phyloP scores from a whole-genome alignment of 805 yeast species.

The Pichia membranifaciens region DNA sequence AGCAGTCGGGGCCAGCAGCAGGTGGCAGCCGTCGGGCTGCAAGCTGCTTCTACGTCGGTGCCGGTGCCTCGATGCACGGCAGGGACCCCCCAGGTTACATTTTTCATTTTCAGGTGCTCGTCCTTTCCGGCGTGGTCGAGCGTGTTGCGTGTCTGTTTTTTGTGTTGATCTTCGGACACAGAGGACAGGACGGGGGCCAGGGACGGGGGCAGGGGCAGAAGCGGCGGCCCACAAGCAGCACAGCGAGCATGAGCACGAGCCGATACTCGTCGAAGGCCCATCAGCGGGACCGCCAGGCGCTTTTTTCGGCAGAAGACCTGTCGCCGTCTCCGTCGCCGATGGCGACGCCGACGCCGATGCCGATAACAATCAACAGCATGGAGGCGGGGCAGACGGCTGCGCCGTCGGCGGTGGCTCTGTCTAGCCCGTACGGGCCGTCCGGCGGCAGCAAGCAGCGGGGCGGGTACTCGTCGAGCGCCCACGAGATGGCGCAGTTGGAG shows the following conservation, averaged over 20 bases:
- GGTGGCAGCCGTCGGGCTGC: too few relatives aligned
- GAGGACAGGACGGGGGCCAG: not conserved
- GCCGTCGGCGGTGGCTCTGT: not conserved
- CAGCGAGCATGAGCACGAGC: slow-evolving; percentile 17
- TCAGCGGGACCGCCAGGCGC: slow-evolving; percentile 9
- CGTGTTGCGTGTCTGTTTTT: not conserved
- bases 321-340: slow-evolving; percentile 6
- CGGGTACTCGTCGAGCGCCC: slow-evolving; percentile 41
- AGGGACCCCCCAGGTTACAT: too few relatives aligned
- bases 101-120: too few relatives aligned
- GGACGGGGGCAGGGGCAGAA: too few relatives aligned
- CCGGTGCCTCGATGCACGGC: too few relatives aligned
- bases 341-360: slow-evolving; percentile 17
- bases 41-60: too few relatives aligned
- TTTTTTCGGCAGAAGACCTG: slow-evolving; percentile 10
- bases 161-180: not conserved
- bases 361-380: slow-evolving; percentile 16
- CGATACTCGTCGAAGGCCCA: slow-evolving; percentile 12
- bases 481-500: slow-evolving; percentile 54
- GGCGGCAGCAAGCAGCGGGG: slow-evolving; percentile 14
- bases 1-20: too few relatives aligned
- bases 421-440: slow-evolving; percentile 10
- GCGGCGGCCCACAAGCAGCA: too few relatives aligned
- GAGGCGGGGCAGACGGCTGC: too few relatives aligned
- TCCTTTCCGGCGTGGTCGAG: too few relatives aligned